Base-by-base conservation (phyloP, 1,284 basidiomycete species). In the Ceratobasidium sp. region DNA sequence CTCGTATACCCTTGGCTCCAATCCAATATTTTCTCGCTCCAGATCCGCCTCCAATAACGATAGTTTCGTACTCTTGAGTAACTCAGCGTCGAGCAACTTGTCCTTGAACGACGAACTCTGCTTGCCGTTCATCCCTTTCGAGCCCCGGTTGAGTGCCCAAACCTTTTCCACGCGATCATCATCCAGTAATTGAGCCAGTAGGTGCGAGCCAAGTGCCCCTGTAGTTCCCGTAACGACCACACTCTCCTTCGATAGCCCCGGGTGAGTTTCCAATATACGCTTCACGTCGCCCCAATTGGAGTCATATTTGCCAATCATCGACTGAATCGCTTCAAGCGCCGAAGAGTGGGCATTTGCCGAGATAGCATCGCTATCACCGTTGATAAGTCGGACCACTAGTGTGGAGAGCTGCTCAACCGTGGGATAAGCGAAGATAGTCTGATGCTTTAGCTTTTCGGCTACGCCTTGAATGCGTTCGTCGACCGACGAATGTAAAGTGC, bases 191-290 rank as follows among this genome's bases (percentile, higher is more conserved):
- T 80, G 76, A 17, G 28, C 76, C 13, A 85, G 80, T 10, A 84
- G 66, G 39, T 80, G 71, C 0, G 81, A 81, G 1, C 84, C 84
- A 0, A 85, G 77, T 45, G 80, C 82, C 0, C 84, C 84, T 11
- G 84, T 84, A 3, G 82, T 82, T 1, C 84, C 84, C 1, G 84
- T 85, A 26, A 85, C 53, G 2, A 85, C 66, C 0, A 84, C 79
- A 2, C 33, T 45, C 31, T 74, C 71, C 47, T 39, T 64, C 8
- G 65, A 26, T 3, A 73, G 13, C n/a, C 20, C 33, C 2, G 23
- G 26, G 13, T 42, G 42, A 31, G 2, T 7, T 1, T 37, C 11
- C 10, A 35, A 13, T 15, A n/a, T 8, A 1, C 11, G 20, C 8
- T 68, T 42, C 2, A 37, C 4, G 28, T 17, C n/a, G 15, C n/a